Base-by-base conservation (phyloP, 2,329 filamentous ascomycete genomes). In the Cadophora gregata region DNA sequence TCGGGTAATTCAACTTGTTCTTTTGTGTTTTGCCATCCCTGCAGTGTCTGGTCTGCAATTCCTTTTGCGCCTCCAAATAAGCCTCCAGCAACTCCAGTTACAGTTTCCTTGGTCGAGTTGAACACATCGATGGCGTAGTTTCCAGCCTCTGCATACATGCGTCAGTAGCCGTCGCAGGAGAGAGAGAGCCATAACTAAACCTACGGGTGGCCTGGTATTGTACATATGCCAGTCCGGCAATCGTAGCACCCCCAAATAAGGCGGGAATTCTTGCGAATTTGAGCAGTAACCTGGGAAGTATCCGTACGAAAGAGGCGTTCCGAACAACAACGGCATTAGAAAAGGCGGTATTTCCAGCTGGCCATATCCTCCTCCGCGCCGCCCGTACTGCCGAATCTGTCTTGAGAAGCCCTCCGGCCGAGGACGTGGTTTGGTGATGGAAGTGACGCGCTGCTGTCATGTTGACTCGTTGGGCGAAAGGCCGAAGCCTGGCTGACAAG, bases 191-290 rank as follows among this genome's bases (percentile, higher is more conserved):
- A 56, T 12, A 19, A 42, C 3, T 38, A 33, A 38, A 68, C 91
- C 70, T 85, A 94, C 92, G 92, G 64, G 90, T 89, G 70, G 96
- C 95, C 80, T 99, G 96, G 78, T 99, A 98, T 78, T 99, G 96
- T 59, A 99, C 82, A 85, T 97, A 99, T 29, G 93, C 93, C 67
- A 96, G 81, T 2, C 92, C 92, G 16, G 93, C 94, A 71, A 99
- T 87, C 75, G 93, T 92, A 56, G 94, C 86, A 50, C 93, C 93
- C 50, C 95, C 96, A 75, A 97, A 94, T 81, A 97, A 90, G 66
- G 96, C 96, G 24, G 96, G 96, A 63, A 97, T 84, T 65, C 93
- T 88, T 42, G 90, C 86, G 73, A 99, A 90, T 82, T 97, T 99
- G 76, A 96, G 80, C n/a, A 96, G 89, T 60, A 99, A 84, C 77